phyloP scores from a whole-genome alignment of 2,329 filamentous ascomycete species.

The Fusarium mangiferae region DNA sequence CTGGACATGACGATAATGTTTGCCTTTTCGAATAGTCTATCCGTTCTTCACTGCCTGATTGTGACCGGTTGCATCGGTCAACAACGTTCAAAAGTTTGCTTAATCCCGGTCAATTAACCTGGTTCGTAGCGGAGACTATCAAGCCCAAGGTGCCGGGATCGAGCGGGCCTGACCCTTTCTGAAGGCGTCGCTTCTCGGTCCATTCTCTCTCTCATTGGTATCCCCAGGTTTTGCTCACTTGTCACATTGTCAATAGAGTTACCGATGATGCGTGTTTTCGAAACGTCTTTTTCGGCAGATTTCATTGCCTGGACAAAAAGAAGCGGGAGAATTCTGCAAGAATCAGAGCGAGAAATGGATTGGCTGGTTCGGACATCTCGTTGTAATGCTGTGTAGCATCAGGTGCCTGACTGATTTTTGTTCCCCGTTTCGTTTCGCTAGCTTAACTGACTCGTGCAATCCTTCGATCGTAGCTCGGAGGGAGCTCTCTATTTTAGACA shows the following conservation, averaged over 20 bases:
- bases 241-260: constrained; percentile 12
- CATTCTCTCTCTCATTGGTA: constrained; percentile 41
- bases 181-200: constrained; percentile 42
- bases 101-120: constrained; percentile 26
- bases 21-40: neutral
- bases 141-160: constrained; percentile 28
- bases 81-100: constrained; percentile 12
- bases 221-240: constrained; percentile 38
- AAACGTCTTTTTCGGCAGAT: neutral
- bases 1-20: neutral
- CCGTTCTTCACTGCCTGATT: neutral
- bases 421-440: neutral
- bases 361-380: neutral
- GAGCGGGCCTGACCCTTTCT: constrained; percentile 25
- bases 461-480: neutral
- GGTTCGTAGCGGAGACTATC: constrained; percentile 22
- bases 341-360: neutral
- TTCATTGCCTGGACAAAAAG: neutral
- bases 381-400: neutral
- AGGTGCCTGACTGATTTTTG: neutral
- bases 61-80: neutral
- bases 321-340: neutral
- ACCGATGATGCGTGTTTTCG: neutral
- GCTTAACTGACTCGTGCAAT: neutral
- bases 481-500: neutral